Conservation (phyloP, 306 rosid genomes). For the Rosa rugosa region DNA sequence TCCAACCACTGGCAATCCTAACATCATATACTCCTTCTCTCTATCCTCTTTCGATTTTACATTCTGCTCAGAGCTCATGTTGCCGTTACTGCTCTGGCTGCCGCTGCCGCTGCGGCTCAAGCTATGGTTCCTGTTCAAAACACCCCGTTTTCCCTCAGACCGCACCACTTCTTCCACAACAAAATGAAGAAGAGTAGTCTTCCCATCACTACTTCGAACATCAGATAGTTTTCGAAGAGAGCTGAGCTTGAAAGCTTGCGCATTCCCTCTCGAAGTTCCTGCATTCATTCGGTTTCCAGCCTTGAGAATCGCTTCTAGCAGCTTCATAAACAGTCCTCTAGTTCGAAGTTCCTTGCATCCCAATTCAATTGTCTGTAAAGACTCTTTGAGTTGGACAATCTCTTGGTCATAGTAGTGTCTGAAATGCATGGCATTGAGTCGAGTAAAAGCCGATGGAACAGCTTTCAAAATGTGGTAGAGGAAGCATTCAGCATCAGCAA, state of each 20-base stretch:
- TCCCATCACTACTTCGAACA: slow-evolving; percentile 81
- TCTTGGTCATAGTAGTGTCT: slow-evolving; percentile 56
- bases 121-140: slow-evolving; percentile 49
- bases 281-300: slow-evolving; percentile 97
- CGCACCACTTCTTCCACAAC: slow-evolving; percentile 94
- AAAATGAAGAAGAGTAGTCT: slow-evolving; percentile 86
- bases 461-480: slow-evolving; percentile 62
- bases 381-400: slow-evolving; percentile 57
- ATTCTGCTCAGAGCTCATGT: slow-evolving; percentile 24
- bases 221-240: slow-evolving; percentile 87
- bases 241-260: slow-evolving; percentile 83
- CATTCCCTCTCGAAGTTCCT: slow-evolving; percentile 90
- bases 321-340: slow-evolving; percentile 78
- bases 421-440: slow-evolving; percentile 75
- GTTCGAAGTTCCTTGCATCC: slow-evolving; percentile 75
- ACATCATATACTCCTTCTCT: slow-evolving; percentile 59
- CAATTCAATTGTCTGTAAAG: slow-evolving; percentile 59
- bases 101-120: slow-evolving; percentile 47
- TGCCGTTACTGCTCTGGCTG: slow-evolving; percentile 33
- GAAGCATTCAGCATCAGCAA: slow-evolving; percentile 83
- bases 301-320: slow-evolving; percentile 90
- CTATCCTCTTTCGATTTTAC: slow-evolving; percentile 48
- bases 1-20: slow-evolving; percentile 88
- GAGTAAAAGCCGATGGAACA: slow-evolving; percentile 80
- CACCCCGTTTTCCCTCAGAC: slow-evolving; percentile 83